Evolutionary conservation across 345 rosid species (phyloP).

Genomic region (Pugionium dolabratum): DNA sequence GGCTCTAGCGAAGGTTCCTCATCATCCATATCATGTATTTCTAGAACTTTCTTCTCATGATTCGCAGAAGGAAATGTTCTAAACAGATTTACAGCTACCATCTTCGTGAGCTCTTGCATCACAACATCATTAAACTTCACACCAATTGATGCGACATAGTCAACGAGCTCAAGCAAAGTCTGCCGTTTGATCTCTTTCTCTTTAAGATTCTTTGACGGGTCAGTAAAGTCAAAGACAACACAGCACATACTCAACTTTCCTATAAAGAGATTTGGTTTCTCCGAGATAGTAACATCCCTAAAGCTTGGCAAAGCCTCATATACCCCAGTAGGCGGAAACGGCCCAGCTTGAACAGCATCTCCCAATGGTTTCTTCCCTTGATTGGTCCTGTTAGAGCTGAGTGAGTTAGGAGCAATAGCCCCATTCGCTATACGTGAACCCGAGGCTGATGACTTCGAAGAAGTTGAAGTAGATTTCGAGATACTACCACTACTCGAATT

Average conservation of each 20-base stretch:
- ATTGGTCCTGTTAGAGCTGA: slow-evolving; percentile 38
- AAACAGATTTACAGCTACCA: slow-evolving; percentile 71
- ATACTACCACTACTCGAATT: slow-evolving; percentile 39
- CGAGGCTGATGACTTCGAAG: slow-evolving; percentile 48
- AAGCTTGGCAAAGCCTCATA: slow-evolving; percentile 77
- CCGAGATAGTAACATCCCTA: slow-evolving; percentile 66
- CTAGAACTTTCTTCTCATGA: slow-evolving; percentile 61
- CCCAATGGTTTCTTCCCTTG: slow-evolving; percentile 50
- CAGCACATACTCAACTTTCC: slow-evolving; percentile 65
- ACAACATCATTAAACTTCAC: slow-evolving; percentile 63
- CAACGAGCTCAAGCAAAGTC: slow-evolving; percentile 75
- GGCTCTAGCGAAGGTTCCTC: slow-evolving; percentile 83
- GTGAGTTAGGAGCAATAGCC: slow-evolving; percentile 36
- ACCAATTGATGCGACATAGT: slow-evolving; percentile 61
- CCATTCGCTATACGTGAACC: slow-evolving; percentile 57
- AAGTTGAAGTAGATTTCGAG: slow-evolving; percentile 33
- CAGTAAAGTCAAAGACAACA: slow-evolving; percentile 62
- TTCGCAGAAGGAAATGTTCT: slow-evolving; percentile 63
- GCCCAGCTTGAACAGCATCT: slow-evolving; percentile 39
- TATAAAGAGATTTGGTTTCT: slow-evolving; percentile 66
- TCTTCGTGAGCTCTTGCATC: slow-evolving; percentile 68
- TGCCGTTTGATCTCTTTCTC: slow-evolving; percentile 82
- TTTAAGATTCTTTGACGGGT: slow-evolving; percentile 61
- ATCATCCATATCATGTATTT: slow-evolving; percentile 75
- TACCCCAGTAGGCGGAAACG: slow-evolving; percentile 41